Evolutionary conservation across 768 basidiomycete species (phyloP).

Genomic region (Mycena vitilis): DNA sequence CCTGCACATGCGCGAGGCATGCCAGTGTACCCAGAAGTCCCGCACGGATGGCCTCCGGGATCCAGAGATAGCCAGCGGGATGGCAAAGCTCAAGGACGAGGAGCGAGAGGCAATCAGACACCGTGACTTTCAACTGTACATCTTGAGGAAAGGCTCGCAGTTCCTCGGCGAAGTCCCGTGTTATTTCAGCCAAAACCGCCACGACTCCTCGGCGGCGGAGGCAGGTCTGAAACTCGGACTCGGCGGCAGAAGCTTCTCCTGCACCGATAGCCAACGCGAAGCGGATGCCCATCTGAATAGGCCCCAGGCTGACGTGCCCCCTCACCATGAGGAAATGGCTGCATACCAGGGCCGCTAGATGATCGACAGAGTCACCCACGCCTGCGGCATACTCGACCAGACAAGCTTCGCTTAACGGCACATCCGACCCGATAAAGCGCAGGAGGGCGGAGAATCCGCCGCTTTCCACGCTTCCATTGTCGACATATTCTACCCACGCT

Average conservation of each 20-base stretch:
- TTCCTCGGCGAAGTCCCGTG: background rate
- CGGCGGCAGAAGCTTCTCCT: background rate
- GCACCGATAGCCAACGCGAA: background rate
- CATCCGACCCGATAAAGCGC: background rate
- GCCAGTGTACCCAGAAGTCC: background rate
- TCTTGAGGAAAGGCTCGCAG: background rate
- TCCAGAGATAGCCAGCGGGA: background rate
- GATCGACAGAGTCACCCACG: background rate
- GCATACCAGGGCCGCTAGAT: background rate
- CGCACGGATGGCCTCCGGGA: background rate
- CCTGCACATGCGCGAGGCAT: no score
- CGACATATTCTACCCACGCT: background rate
- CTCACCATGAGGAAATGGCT: background rate
- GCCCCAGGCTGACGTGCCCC: no score
- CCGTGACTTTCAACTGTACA: background rate
- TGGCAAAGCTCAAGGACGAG: background rate
- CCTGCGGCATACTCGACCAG: background rate
- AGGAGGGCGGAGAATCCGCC: slow-evolving; percentile 1
- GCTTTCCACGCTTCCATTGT: background rate
- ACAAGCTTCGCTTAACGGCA: background rate
- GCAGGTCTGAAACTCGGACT: background rate
- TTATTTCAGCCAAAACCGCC: background rate
- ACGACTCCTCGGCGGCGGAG: slow-evolving; percentile 1
- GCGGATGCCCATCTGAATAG: background rate
- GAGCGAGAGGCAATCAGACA: background rate